Conservation (phyloP, 495 filamentous ascomycete genomes). For the Hypoxylon fuscum region DNA sequence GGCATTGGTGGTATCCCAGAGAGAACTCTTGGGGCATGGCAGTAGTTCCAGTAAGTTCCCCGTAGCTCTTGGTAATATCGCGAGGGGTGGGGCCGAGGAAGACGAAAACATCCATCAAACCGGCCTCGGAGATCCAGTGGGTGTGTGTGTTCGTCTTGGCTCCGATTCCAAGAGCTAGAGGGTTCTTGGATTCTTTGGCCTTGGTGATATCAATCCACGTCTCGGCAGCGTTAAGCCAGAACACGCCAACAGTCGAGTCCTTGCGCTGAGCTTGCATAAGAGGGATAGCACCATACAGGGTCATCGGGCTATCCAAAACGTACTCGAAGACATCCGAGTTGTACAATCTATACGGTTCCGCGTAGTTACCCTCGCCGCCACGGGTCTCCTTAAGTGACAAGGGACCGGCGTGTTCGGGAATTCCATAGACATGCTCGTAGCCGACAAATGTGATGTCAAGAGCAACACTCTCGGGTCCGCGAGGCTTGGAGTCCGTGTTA, state of each 20-base stretch:
- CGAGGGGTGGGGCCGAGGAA: slow-evolving; percentile 88
- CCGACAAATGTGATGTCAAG: slow-evolving; percentile 92
- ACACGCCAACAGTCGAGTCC: slow-evolving; percentile 93
- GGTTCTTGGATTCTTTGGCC: slow-evolving; percentile 75
- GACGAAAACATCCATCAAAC: slow-evolving; percentile 89
- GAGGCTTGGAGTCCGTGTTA: slow-evolving; percentile 91
- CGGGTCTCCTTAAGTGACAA: slow-evolving; percentile 89
- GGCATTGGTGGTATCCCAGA: slow-evolving; percentile 94
- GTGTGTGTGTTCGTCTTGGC: slow-evolving; percentile 81
- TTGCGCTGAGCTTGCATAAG: slow-evolving; percentile 97
- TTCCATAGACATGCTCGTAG: slow-evolving; percentile 92
- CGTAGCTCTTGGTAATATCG: slow-evolving; percentile 81
- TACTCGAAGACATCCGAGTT: slow-evolving; percentile 99
- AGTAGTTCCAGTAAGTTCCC: slow-evolving; percentile 92
- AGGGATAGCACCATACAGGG: slow-evolving; percentile 94
- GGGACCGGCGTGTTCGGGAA: slow-evolving; percentile 91
- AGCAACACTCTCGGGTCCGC: slow-evolving; percentile 85
- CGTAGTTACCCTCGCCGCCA: slow-evolving; percentile 83
- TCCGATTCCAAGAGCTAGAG: slow-evolving; percentile 74
- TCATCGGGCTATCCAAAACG: slow-evolving; percentile 96
- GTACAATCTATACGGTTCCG: slow-evolving; percentile 94
- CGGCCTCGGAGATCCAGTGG: slow-evolving; percentile 96
- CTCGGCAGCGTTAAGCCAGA: slow-evolving; percentile 97
- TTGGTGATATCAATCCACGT: slow-evolving; percentile 97
- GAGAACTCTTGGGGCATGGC: slow-evolving; percentile 91